Evolutionary conservation across 1,284 basidiomycete species (phyloP), one percentile per base, ranked within the genome.

Genomic region (Trichosporon inkin): DNA sequence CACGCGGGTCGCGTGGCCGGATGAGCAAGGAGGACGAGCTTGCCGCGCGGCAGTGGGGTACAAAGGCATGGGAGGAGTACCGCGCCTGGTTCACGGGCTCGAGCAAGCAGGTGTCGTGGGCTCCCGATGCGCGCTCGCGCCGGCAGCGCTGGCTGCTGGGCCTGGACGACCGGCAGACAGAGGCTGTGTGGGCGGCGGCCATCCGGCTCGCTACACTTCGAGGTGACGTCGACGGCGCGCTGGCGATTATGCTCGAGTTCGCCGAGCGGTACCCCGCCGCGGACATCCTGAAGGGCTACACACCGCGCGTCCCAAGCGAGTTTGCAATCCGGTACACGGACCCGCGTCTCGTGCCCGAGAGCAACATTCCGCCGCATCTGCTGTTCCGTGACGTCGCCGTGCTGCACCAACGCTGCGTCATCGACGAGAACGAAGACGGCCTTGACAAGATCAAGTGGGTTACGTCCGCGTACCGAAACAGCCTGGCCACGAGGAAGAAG

Each of bases 291-390:
- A 11, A 61, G 8, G 44, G 60, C 5, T 72, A 71, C 60, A 36
- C 55, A 6, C 73, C 76, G 0, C 49, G 64, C 16, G 56, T 66
- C 1, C 63, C 66, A 14, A 53, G 69, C 19, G 65, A 60, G 10
- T 53, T 73, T 10, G 61, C 61, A 7, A 62, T 78, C 24, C 69
- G 69, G n/a, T 65, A 75, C 58, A 63, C 64, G 10, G 68, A 71
- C 53, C 60, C 68, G 10, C 55, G 66, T 19, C 49, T 52, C 19
- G 63, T 67, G 1, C 62, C 71, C 6, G 78, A 80, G 64, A 65
- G 75, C 10, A 62, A 74, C 51, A 65, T 79, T 0, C 78, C 78
- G 4, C 78, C 78, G 0, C 72, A 77, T 59, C 39, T 79, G 19
- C 57, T 77, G 2, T 80, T 76, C 53, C 53, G 60, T 14, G 78